Evolutionary conservation across 2,329 filamentous ascomycete species (phyloP).

Genomic region (Scopulariopsis brevicaulis): DNA sequence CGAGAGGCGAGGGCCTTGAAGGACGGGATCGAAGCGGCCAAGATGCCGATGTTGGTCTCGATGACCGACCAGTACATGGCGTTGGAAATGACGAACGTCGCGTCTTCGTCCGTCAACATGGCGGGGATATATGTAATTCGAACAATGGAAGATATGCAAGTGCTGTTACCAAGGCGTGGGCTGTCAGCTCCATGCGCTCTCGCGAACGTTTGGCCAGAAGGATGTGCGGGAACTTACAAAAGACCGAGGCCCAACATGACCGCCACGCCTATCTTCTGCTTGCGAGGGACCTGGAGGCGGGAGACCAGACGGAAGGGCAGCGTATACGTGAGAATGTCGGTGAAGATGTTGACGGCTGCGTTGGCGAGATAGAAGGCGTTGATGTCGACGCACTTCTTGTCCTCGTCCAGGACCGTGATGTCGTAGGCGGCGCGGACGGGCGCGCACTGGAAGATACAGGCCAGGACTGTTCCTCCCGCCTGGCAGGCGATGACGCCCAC

Average conservation of each 20-base stretch:
- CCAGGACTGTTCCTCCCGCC: slow-evolving; percentile 25
- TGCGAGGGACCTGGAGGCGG: slow-evolving; percentile 27
- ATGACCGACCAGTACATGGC: slow-evolving; percentile 28
- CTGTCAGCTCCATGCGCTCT: not conserved
- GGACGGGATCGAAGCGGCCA: slow-evolving; percentile 21
- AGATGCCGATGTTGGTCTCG: slow-evolving; percentile 22
- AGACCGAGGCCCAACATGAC: slow-evolving; percentile 31
- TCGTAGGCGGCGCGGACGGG: slow-evolving; percentile 27
- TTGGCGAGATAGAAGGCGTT: slow-evolving; percentile 34
- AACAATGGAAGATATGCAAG: slow-evolving; percentile 32
- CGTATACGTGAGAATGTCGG: slow-evolving; percentile 30
- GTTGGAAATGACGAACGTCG: slow-evolving; percentile 20
- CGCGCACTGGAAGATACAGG: slow-evolving; percentile 29
- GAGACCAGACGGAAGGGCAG: slow-evolving; percentile 30
- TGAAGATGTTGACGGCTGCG: slow-evolving; percentile 32
- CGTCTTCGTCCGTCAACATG: slow-evolving; percentile 23
- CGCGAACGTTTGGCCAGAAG: not conserved
- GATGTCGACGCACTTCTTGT: slow-evolving; percentile 26
- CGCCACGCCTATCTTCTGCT: slow-evolving; percentile 29
- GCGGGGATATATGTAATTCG: slow-evolving; percentile 30
- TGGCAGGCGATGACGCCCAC: slow-evolving; percentile 25
- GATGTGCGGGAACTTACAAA: slow-evolving; percentile 16
- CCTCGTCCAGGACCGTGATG: slow-evolving; percentile 9
- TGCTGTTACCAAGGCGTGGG: slow-evolving; percentile 13
- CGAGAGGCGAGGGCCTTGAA: slow-evolving; percentile 12